Base-by-base conservation (phyloP, 2,329 filamentous ascomycete genomes). In the Phialocephala subalpina region DNA sequence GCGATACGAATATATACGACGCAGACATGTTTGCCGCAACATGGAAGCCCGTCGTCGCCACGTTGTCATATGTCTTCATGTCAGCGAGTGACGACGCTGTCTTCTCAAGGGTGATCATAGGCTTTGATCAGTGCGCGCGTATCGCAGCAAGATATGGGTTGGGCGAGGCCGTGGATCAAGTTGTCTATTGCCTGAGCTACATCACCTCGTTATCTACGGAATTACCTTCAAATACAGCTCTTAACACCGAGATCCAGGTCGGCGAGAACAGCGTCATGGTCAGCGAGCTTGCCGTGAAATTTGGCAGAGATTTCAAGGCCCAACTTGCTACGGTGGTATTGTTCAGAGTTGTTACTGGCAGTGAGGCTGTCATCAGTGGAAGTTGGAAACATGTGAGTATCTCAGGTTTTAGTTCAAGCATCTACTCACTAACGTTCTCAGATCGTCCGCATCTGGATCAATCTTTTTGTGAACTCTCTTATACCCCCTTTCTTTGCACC, bases 11-110 rank as follows among this genome's bases (percentile, higher is more conserved):
- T 76, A 89, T 97, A 45, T 99, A 93, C 78, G 97, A 99, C 78
- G 93, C 94, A 3, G 94, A 99, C 76, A 97, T 99, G 93, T 99
- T 99, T 78, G 90, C 92, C 64, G 92, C 94, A 25, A 97, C 94
- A 0, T 99, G 97, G 96, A 94, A 89, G 76, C 95, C 97, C 0
- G 94, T 99, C 58, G 86, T 99, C 42, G 94, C 96, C 3, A 98
- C 97, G 0, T 82, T 99, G 62, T 97, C 96, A 14, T 99, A 98
- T 76, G 96, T 99, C 3, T 99, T 99, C 82, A 97, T 98, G 91
- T 98, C 95, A 40, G 97, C 97, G 18, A 97, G 94, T 0, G 97
- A 99, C 75, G 96, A 99, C 77, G 88, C 95, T 0, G 96, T 99
- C 2, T 99, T 97, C 77, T 93, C 93, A 40, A 89, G 96, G 66